Percentiles rank a stretch among this genome's conserved stretches.
These are phyloP conservation scores for Westerdykella sp. DNA, from an alignment of 2,329 filamentous ascomycete species.

Conservation along the genomic window DNA sequence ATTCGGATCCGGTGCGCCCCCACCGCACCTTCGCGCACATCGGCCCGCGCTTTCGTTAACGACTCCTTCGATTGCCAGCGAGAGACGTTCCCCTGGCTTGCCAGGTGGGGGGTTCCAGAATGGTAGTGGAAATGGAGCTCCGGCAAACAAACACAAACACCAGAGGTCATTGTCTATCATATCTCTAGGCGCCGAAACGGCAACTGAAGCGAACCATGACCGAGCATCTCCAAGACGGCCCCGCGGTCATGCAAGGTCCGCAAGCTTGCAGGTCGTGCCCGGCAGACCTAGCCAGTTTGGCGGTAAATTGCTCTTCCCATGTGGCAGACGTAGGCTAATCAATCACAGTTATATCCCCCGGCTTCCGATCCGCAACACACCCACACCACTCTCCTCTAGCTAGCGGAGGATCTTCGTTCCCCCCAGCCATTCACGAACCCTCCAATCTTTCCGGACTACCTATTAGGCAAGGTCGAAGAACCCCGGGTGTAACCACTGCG, in stretches of 20 bases:
- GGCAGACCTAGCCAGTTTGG: slow-evolving; percentile 33
- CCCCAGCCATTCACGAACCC: slow-evolving; percentile 24
- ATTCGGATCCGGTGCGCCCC: slow-evolving; percentile 25
- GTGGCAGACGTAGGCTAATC: slow-evolving; percentile 12
- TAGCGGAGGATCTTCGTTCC: slow-evolving; percentile 33
- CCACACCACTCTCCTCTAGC: slow-evolving; percentile 41
- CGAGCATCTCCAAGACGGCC: slow-evolving; percentile 40
- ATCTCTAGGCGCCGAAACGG: slow-evolving; percentile 42
- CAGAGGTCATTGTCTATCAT: slow-evolving; percentile 46
- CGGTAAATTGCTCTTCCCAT: slow-evolving; percentile 13
- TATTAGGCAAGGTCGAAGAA: slow-evolving; percentile 21
- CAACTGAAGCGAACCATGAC: slow-evolving; percentile 26
- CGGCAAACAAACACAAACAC: slow-evolving; percentile 27
- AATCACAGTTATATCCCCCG: slow-evolving; percentile 23
- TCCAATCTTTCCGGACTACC: slow-evolving; percentile 26
- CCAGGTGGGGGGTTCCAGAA: slow-evolving; percentile 19
- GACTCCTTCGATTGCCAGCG: slow-evolving; percentile 28
- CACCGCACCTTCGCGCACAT: slow-evolving; percentile 50
- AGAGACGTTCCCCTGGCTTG: slow-evolving; percentile 19
- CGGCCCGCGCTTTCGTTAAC: slow-evolving; percentile 60
- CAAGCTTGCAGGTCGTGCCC: slow-evolving; percentile 71
- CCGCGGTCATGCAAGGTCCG: slow-evolving; percentile 67
- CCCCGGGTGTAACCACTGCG: slow-evolving; percentile 29
- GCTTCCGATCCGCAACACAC: slow-evolving; percentile 30
- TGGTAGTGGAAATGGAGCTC: slow-evolving; percentile 17